A percentile compares a stretch with the other conserved stretches of the same genome.
Conservation (phyloP, 768 basidiomycete species). For the Boletus subparvulus region DNA sequence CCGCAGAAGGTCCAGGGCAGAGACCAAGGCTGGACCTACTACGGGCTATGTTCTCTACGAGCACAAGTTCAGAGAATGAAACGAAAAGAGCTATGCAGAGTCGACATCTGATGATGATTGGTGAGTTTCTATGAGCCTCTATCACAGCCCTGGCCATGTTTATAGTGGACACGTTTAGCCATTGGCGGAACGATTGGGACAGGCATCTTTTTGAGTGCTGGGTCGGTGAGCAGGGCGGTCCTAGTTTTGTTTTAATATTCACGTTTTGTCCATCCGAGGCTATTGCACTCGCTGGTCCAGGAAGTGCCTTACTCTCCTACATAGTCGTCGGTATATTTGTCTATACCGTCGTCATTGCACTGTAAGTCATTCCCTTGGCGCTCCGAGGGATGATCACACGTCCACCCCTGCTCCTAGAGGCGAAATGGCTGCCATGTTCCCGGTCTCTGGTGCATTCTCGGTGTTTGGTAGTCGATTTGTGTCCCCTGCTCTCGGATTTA, state of each 20-base stretch:
- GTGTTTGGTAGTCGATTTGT: constrained; percentile 58
- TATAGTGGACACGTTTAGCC: constrained; percentile 30
- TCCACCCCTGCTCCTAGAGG: constrained; percentile 38
- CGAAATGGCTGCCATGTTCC: constrained; percentile 66
- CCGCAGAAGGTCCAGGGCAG: neutral
- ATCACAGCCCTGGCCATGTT: neutral
- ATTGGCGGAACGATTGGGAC: constrained; percentile 61
- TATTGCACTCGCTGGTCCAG: constrained; percentile 57
- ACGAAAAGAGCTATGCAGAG: constrained; percentile 42
- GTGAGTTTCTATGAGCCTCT: constrained; percentile 17
- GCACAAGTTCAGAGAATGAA: constrained; percentile 16
- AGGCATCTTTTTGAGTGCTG: constrained; percentile 61
- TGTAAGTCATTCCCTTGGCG: constrained; percentile 34
- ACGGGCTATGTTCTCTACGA: constrained; percentile 8
- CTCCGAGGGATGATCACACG: neutral
- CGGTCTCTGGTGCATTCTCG: constrained; percentile 61
- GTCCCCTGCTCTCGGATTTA: constrained; percentile 59
- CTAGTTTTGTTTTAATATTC: neutral
- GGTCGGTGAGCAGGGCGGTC: constrained; percentile 38
- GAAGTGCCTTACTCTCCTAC: constrained; percentile 61
- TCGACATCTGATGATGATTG: constrained; percentile 45
- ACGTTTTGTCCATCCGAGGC: constrained; percentile 32
- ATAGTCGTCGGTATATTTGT: constrained; percentile 58
- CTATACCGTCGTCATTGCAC: constrained; percentile 58
- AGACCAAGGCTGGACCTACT: neutral